Evolutionary conservation across 306 rosid genomes (phyloP).

Genomic region (Vigna mungo): DNA sequence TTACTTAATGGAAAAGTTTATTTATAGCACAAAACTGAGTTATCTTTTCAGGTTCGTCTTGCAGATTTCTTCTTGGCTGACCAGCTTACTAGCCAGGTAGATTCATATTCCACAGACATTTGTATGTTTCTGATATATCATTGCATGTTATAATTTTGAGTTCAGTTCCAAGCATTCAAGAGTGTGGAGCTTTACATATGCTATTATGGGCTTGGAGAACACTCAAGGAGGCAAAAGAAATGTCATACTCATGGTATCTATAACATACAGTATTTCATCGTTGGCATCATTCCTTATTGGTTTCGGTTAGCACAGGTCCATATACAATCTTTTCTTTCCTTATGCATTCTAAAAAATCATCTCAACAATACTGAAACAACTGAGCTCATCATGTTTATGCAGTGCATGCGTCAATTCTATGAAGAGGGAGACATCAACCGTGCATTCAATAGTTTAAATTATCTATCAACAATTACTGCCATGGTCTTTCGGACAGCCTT

Average conservation of each 20-base stretch:
- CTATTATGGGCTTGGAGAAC: conserved; percentile 76
- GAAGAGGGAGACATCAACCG: conserved; percentile 54
- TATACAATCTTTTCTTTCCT: not conserved
- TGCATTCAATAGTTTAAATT: conserved; percentile 58
- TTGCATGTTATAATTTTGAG: conserved; percentile 43
- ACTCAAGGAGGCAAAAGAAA: conserved; percentile 67
- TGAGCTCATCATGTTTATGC: conserved; percentile 29
- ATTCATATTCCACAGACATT: conserved; percentile 17
- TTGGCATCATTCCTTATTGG: conserved; percentile 67
- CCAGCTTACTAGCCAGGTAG: conserved; percentile 83
- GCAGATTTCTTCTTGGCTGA: conserved; percentile 74
- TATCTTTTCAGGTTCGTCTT: conserved; percentile 61
- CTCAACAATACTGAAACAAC: not conserved
- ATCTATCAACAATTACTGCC: conserved; percentile 64
- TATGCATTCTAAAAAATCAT: not conserved
- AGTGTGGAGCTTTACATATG: conserved; percentile 71
- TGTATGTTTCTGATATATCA: conserved; percentile 14
- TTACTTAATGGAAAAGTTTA: not conserved
- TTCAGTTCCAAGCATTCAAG: conserved; percentile 66
- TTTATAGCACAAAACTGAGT: not conserved
- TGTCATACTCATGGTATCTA: conserved; percentile 61
- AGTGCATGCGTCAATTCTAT: conserved; percentile 65
- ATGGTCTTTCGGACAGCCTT: conserved; percentile 59
- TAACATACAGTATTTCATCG: conserved; percentile 54
- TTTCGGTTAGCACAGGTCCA: conserved; percentile 70